Base-by-base conservation (phyloP, 306 rosid species). In the Arachis hypogaea region DNA sequence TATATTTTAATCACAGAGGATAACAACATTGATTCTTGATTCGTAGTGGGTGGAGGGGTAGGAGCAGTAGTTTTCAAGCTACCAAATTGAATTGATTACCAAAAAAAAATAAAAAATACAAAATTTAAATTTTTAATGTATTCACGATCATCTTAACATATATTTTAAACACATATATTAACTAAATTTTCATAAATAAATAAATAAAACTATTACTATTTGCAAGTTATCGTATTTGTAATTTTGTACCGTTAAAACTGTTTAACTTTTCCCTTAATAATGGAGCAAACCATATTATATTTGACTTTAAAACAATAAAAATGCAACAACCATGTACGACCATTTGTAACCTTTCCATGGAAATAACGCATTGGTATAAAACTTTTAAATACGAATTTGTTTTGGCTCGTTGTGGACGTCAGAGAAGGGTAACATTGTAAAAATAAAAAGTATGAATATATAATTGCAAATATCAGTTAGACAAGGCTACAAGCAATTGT, bases 61-160 rank as follows among this genome's bases (percentile, higher is more conserved):
- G 58, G 58, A 74, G 54, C 3, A 67, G 80, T 80, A 55, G 8
- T 74, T 61, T 80, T 68, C 50, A 80, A 74, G 76, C 76, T 52
- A 59, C 72, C 57, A 49, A 11, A 52, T 47, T 40, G 22, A 47
- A 58, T 46, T 29, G 55, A 61, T 61, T 7, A 72, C 9, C 1
- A 22, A 22, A 22, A 22, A 22, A 22, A 22, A 22, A 22, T 22
- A 22, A 22, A 22, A 22, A 22, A 22, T 22, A 22, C 28, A 22
- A 22, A 22, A 22, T 22, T 22, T 22, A 22, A 22, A 22, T 22
- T 22, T 22, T 22, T 22, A 22, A 22, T 22, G 28, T 22, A 22
- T 22, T 22, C 28, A 22, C 28, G 28, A 22, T 22, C 28, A 22
- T 22, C 28, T 1, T 22, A 22, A 22, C 28, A 22, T 22, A 22